Base-by-base conservation (phyloP, 2,329 filamentous ascomycete genomes). In the Microsporum canis region DNA sequence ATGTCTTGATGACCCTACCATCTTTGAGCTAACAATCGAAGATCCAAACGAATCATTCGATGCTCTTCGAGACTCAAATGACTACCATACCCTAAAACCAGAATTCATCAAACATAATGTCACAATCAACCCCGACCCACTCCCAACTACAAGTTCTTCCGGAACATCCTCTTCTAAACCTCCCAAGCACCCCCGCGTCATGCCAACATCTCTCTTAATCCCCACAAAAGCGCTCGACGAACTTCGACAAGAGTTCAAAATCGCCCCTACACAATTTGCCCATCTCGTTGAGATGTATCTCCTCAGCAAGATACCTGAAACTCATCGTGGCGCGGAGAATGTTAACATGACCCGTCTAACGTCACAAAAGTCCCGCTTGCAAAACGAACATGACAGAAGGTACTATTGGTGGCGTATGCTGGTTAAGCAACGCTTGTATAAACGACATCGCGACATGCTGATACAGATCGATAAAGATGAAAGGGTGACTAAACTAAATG, bases 1-100 rank as follows among this genome's bases (percentile, higher is more conserved):
- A 66, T 88, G 89, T 65, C 80, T 88, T 62, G 79, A 83, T 38
- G 82, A 88, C 61, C 73, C 82, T 0, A 85, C 86, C 63, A 87
- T 91, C 5, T 80, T 84, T 60, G 92, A 97, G 71, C 82, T 99
- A 68, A 95, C 91, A 0, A 86, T 99, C 4, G 94, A 99, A 75
- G 92, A 97, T 64, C 95, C 94, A 0, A 97, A 84, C 66, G 84
- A 86, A 70, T 79, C 78, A 31, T 87, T 87, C 65, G 84, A 87
- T 66, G 82, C 82, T 58, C 80, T 87, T 66, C 82, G 84, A 61
- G 84, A 87, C 69, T 80, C 79, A 63, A 80, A 81, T 67, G 84
- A 87, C 69, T 80, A 84, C 63, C 76, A 78, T 29, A 77, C 80
- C 62, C 77, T 87, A 14, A 79, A 78, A 60, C 75, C 76, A 4